These are phyloP conservation scores for Urostyla sp. DNA, from an alignment of 73 alveolate genomes.

Conservation along the genomic window DNA sequence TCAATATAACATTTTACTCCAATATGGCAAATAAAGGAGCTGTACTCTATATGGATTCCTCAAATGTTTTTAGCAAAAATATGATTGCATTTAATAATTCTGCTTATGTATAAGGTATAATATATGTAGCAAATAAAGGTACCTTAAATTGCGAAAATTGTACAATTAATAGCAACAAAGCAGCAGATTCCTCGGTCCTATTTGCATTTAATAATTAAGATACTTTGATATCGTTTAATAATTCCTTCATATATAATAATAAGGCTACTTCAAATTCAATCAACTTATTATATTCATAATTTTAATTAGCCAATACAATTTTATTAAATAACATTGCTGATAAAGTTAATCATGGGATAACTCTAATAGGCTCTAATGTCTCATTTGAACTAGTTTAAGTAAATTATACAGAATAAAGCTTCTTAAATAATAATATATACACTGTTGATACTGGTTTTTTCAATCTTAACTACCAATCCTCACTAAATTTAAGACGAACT, in stretches of 20 bases:
- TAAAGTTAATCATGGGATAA: constrained; percentile 45
- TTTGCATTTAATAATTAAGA: background rate
- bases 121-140: background rate
- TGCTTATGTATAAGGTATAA: constrained; percentile 14
- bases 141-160: background rate
- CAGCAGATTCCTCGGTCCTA: background rate
- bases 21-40: constrained; percentile 7
- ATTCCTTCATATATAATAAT: background rate
- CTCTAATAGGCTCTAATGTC: constrained; percentile 13
- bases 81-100: background rate
- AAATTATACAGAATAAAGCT: background rate
- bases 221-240: background rate
- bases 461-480: constrained; percentile 9
- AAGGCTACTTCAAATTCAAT: constrained; percentile 27
- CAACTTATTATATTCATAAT: background rate
- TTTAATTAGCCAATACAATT: background rate
- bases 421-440: background rate
- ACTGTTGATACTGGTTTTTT: constrained; percentile 29
- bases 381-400: background rate
- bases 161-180: background rate
- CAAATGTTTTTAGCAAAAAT: background rate
- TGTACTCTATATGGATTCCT: background rate
- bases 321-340: constrained; percentile 11
- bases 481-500: background rate
- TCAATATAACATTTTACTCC: background rate